Evolutionary conservation across 2,329 filamentous ascomycete genomes (phyloP), one percentile per base, ranked within the genome.

Genomic region (Coniochaeta ligniaria): DNA sequence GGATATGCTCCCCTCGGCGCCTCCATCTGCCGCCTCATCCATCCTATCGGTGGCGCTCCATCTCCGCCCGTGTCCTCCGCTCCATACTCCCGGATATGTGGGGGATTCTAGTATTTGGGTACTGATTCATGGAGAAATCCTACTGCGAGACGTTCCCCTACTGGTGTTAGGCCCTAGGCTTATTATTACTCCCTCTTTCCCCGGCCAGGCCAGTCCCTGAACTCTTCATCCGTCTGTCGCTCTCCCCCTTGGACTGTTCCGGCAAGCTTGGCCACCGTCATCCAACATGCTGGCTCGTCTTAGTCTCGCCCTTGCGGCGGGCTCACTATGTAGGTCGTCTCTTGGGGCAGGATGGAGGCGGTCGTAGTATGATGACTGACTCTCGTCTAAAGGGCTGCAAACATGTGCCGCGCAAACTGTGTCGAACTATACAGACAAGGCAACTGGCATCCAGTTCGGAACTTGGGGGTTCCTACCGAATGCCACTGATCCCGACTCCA

Each of bases 11-110:
- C 36, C 33, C 22, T 31, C 38, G 35, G 56, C 35, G 35, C 38
- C 60, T 54, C 61, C 64, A 66, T 65, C 64, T 64, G 61, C 66
- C 66, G 64, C 60, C 22, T 63, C 60, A 64, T 62, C 66, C 66
- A 64, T 67, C 65, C 66, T 65, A 65, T 67, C 66, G 66, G 67
- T 66, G 64, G 62, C 66, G 36, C 63, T 61, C 62, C 66, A 58
- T 63, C 56, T 62, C 64, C 62, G 66, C 62, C 64, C 63, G 59
- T 54, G 50, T 33, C 36, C 67, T 66, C 66, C 67, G 66, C 60
- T 33, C 47, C 61, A 60, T 62, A 61, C 60, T 63, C 63, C 59
- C 64, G 60, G 63, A 59, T 63, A 63, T 67, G 62, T 61, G 62
- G 62, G 64, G 63, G 47, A 26, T 20, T 63, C 61, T 26, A 50